Percentiles rank a stretch among this genome's conserved stretches.
Evolutionary conservation across 2,329 filamentous ascomycete genomes (phyloP).

Genomic region (Apiospora marii): DNA sequence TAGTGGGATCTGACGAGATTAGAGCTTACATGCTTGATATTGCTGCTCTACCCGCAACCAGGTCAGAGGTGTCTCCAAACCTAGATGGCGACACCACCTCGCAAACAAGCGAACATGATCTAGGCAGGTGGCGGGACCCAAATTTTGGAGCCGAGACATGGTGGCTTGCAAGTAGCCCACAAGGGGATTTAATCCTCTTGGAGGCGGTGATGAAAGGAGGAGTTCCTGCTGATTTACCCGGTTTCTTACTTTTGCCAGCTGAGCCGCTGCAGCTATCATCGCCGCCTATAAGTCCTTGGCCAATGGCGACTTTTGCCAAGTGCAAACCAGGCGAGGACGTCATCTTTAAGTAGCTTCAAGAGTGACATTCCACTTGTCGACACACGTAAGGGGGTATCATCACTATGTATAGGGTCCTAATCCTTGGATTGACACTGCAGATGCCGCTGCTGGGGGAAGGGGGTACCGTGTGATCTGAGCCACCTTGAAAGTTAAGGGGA

Average conservation of each 20-base stretch:
- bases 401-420: not conserved
- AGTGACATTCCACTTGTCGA: not conserved
- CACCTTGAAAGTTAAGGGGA: not conserved
- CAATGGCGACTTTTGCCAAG: slow-evolving; percentile 5
- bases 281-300: not conserved
- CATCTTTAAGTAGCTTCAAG: not conserved
- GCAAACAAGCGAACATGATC: not conserved
- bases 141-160: slow-evolving; percentile 4
- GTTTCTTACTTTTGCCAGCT: not conserved
- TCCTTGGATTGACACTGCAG: not conserved
- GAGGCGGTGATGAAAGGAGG: not conserved
- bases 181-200: not conserved
- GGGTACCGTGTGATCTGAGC: not conserved
- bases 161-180: slow-evolving; percentile 3
- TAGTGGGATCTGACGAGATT: not conserved
- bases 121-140: not conserved
- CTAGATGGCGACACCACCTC: slow-evolving; percentile 7
- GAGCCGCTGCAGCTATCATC: slow-evolving; percentile 4
- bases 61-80: not conserved
- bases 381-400: not conserved
- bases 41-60: slow-evolving; percentile 3
- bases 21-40: not conserved
- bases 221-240: slow-evolving; percentile 10
- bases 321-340: not conserved
- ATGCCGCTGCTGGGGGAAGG: not conserved